These are phyloP conservation scores for Cordyceps militaris DNA, from an alignment of 2,329 filamentous ascomycete genomes.

Conservation along the genomic window DNA sequence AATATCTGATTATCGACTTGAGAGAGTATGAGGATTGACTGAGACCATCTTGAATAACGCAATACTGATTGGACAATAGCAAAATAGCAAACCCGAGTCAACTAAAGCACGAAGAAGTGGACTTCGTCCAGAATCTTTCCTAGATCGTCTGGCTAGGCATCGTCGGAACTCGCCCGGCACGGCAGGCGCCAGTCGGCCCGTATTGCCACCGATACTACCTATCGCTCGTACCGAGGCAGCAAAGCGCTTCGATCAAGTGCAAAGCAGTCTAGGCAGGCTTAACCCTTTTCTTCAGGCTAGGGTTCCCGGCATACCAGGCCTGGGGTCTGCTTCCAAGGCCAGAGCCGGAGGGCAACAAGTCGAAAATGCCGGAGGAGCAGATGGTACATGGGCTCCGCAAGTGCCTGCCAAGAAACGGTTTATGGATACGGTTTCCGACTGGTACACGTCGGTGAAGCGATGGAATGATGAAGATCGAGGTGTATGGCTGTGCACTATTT, in stretches of 20 bases:
- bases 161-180: neutral
- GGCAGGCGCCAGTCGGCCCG: neutral
- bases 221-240: neutral
- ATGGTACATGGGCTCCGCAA: neutral
- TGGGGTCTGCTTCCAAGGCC: neutral
- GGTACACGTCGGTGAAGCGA: neutral
- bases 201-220: neutral
- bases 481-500: conserved; percentile 18
- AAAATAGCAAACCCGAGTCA: neutral
- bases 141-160: neutral
- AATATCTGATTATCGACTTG: too few relatives aligned
- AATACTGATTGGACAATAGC: neutral
- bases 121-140: neutral
- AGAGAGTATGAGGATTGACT: neutral
- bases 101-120: neutral
- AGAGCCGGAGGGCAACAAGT: neutral
- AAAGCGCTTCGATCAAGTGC: neutral
- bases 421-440: neutral
- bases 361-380: neutral
- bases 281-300: neutral
- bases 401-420: neutral
- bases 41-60: too few relatives aligned
- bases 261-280: neutral
- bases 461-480: conserved; percentile 6
- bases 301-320: neutral